Evolutionary conservation across 331 rosid species (phyloP).

Genomic region (Prunus yedoensis): DNA sequence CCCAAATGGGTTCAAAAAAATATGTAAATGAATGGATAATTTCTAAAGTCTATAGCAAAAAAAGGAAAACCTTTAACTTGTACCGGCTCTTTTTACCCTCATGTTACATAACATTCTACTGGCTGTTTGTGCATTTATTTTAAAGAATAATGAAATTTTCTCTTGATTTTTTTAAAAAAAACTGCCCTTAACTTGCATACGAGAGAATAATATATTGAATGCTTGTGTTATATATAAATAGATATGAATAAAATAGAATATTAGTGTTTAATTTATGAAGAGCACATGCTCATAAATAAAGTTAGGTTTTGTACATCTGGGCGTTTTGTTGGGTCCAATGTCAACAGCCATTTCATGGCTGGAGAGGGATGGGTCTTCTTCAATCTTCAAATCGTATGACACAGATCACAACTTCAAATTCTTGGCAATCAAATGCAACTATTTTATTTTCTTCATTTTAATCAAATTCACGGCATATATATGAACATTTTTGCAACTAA

Average conservation of each 20-base stretch:
- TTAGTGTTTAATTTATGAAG: not conserved
- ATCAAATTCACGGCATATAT: not conserved
- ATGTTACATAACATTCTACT: too few relatives aligned
- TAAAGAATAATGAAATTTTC: too few relatives aligned
- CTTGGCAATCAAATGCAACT: not conserved
- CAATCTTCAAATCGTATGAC: not conserved
- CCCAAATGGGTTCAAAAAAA: not conserved
- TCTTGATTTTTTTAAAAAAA: too few relatives aligned
- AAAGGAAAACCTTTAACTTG: not conserved
- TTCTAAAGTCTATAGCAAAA: not conserved
- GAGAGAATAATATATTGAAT: too few relatives aligned
- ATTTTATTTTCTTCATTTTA: too few relatives aligned
- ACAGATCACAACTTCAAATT: not conserved
- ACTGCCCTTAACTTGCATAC: too few relatives aligned
- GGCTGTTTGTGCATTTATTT: too few relatives aligned
- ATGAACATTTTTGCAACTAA: not conserved
- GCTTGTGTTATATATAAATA: too few relatives aligned
- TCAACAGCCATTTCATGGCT: not conserved
- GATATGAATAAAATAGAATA: too few relatives aligned
- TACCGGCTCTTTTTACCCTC: too few relatives aligned
- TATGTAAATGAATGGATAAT: not conserved
- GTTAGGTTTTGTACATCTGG: not conserved
- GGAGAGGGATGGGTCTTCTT: not conserved
- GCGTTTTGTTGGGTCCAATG: not conserved
- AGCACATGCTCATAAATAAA: not conserved